Percentiles rank a stretch among this genome's conserved stretches.
phyloP scores from a whole-genome alignment of 1,284 basidiomycete genomes.

The Pyrrhoderma lamaoense region DNA sequence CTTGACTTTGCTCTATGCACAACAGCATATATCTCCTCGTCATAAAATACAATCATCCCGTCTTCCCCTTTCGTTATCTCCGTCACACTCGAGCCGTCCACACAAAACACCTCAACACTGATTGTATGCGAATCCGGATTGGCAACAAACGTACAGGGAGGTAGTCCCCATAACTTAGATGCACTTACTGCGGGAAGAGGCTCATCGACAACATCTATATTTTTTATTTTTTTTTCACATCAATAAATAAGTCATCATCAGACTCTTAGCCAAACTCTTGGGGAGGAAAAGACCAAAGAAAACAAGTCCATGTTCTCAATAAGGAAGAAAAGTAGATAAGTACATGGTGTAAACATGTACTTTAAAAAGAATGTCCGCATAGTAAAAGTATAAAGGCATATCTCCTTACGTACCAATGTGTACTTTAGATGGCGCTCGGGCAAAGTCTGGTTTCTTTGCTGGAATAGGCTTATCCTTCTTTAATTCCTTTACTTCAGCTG shows the following conservation, averaged over 20 bases:
- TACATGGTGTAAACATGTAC: no score
- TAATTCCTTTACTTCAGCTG: constrained; percentile 1
- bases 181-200: constrained; percentile 47
- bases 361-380: no score
- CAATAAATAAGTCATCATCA: no score
- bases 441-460: constrained; percentile 8
- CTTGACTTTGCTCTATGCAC: constrained; percentile 61
- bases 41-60: constrained; percentile 50
- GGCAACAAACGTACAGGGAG: constrained; percentile 23
- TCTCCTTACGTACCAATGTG: constrained; percentile 14
- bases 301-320: no score
- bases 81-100: constrained; percentile 39
- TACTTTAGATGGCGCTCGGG: constrained; percentile 5
- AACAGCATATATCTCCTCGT: constrained; percentile 58
- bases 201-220: constrained; percentile 35
- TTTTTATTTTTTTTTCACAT: background rate
- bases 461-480: constrained; percentile 7
- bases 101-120: constrained; percentile 60
- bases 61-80: constrained; percentile 24
- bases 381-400: no score
- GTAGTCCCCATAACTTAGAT: constrained; percentile 33
- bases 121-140: constrained; percentile 44
- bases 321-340: no score
- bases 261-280: no score
- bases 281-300: no score